These are phyloP conservation scores for Penicillium pancosmium DNA, from an alignment of 495 filamentous ascomycete genomes.

Conservation along the genomic window DNA sequence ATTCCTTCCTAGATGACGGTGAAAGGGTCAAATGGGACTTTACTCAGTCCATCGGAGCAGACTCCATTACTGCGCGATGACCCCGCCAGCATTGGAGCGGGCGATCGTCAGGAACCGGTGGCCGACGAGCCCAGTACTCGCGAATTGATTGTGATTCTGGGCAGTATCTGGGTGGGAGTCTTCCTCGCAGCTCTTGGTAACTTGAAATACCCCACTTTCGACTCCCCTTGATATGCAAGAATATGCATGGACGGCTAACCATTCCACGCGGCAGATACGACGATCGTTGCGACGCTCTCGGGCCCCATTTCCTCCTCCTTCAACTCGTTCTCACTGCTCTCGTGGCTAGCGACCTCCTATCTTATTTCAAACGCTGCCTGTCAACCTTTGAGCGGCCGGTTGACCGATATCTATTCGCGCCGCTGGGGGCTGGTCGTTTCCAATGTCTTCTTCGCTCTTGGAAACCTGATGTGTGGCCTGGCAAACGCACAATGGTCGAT, in stretches of 20 bases:
- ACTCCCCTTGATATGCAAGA: background rate
- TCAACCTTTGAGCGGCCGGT: constrained; percentile 79
- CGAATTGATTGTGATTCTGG: constrained; percentile 46
- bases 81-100: constrained; percentile 15
- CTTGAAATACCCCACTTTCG: background rate
- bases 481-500: constrained; percentile 70
- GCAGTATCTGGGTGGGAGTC: constrained; percentile 71
- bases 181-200: constrained; percentile 77
- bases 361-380: constrained; percentile 87
- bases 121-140: constrained; percentile 44
- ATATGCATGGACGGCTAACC: constrained; percentile 4
- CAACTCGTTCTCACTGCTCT: constrained; percentile 77
- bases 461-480: constrained; percentile 85
- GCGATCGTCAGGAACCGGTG: constrained; percentile 28
- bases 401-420: constrained; percentile 89
- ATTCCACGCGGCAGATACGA: constrained; percentile 56
- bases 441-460: constrained; percentile 76
- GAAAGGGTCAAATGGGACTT: background rate
- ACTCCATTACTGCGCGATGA: constrained; percentile 42
- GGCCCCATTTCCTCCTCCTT: constrained; percentile 87
- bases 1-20: background rate
- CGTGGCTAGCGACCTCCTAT: constrained; percentile 90
- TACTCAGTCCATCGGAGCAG: constrained; percentile 34
- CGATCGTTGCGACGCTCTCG: constrained; percentile 83
- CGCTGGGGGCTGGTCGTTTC: constrained; percentile 76